Percentiles rank a stretch among this genome's conserved stretches.
Conservation (phyloP, 441 rosid genomes). For the Aleurites moluccanus region DNA sequence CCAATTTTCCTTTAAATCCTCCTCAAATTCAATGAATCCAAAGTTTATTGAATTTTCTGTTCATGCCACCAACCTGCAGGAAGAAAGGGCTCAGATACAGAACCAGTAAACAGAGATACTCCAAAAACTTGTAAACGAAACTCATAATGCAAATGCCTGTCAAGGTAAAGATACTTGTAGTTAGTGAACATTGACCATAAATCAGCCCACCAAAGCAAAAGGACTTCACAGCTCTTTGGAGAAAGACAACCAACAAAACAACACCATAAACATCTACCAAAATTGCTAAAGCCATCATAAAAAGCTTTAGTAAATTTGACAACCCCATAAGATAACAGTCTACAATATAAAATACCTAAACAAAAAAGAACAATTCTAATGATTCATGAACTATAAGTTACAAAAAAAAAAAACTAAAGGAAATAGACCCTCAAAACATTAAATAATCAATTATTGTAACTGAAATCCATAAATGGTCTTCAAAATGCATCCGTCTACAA, state of each 20-base stretch:
- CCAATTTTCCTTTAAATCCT: not conserved
- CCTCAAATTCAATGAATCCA: not conserved
- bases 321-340: too few relatives aligned
- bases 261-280: not conserved
- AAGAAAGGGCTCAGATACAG: not conserved
- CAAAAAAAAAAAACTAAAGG: too few relatives aligned
- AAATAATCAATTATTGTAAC: too few relatives aligned
- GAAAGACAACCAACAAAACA: not conserved
- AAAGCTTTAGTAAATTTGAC: too few relatives aligned
- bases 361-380: too few relatives aligned
- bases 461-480: too few relatives aligned
- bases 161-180: not conserved
- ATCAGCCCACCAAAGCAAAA: not conserved
- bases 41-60: not conserved
- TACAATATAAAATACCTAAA: too few relatives aligned
- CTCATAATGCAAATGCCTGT: not conserved
- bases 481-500: too few relatives aligned
- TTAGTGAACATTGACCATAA: not conserved
- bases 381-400: too few relatives aligned
- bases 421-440: too few relatives aligned
- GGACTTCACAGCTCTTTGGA: not conserved
- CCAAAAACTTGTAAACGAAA: not conserved
- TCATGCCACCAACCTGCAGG: constrained; percentile 3
- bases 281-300: too few relatives aligned
- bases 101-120: not conserved